Base-by-base conservation (phyloP, 169 alveolate species). In the Plasmodium relictum region DNA sequence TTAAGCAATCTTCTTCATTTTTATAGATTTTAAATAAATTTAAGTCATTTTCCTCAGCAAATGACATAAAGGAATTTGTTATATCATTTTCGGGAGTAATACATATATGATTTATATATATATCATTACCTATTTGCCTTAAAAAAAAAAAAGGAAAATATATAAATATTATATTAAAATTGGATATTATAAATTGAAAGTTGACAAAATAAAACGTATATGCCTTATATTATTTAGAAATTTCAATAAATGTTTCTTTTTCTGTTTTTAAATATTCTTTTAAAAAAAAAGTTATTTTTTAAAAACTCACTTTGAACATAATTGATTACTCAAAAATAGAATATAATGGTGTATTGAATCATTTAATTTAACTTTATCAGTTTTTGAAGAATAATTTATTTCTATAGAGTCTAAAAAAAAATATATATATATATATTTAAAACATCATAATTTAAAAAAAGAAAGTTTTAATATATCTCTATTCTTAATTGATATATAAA, bases 101-200 rank as follows among this genome's bases (percentile, higher is more conserved):
- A 62, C 91, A 83, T 20, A 83, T 69, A 39, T 83, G 91, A 48
- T 83, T 83, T 45, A 83, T 58, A 50, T 68, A 83, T 16, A 83
- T 45, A 6, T 24, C 37, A 9, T 68, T 73, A 14, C 31, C 71
- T 41, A 83, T 31, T 54, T 83, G 73, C 20, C 91, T 83, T 66
- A 6, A 8, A 37, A 10, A 14, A 20, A 42, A 44, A 52, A 22
- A 45, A 42, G 22, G 12, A 45, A 71, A 39, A 52, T 65, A 65
- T 5, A 26, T 26, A 65, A 18, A 37, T 37, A 37, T 39, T 65
- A 65, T 9, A 65, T 63, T 16, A 31, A 31, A 31, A 31, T 31
- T 31, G 3, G 3, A 31, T 31, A 31, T 3, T 31, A 31, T 31
- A 31, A 31, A 31, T 31, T 31, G 39, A 31, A 31, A 31, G 3